Evolutionary conservation across 2,329 filamentous ascomycete genomes (phyloP).

Genomic region (Trichoderma guizhouense): DNA sequence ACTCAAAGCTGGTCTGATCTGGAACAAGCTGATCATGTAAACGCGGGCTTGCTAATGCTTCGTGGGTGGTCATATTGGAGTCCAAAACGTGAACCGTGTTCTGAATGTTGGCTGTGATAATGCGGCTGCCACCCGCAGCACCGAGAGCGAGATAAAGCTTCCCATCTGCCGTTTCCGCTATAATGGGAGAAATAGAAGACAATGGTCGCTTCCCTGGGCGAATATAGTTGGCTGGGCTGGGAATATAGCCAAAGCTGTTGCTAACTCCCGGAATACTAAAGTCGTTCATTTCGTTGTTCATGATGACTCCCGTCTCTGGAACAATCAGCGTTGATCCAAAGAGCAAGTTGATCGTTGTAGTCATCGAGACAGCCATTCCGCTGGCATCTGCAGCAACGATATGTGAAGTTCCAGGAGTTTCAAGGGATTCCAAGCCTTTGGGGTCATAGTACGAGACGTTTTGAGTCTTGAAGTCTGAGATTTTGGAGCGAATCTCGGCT

Average conservation of each 20-base stretch:
- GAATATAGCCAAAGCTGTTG: conserved; percentile 76
- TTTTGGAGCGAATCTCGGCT: conserved; percentile 48
- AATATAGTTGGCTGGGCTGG: conserved; percentile 72
- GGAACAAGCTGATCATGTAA: conserved; percentile 83
- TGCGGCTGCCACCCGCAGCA: conserved; percentile 77
- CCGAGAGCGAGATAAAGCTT: conserved; percentile 70
- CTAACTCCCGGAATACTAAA: conserved; percentile 70
- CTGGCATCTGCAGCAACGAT: conserved; percentile 64
- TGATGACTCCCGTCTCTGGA: conserved; percentile 76
- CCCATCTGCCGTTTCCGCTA: conserved; percentile 68
- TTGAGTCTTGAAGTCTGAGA: conserved; percentile 40
- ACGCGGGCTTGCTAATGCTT: conserved; percentile 64
- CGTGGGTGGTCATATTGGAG: conserved; percentile 53
- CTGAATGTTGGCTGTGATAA: conserved; percentile 81
- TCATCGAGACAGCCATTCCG: conserved; percentile 72
- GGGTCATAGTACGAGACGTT: conserved; percentile 45
- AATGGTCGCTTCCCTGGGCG: conserved; percentile 73
- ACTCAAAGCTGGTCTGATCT: conserved; percentile 66
- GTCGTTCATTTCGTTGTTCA: conserved; percentile 64
- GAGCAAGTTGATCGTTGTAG: conserved; percentile 76
- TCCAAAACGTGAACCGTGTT: conserved; percentile 73
- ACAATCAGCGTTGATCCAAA: conserved; percentile 76
- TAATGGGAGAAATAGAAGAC: conserved; percentile 72
- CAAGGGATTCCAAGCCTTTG: conserved; percentile 42
- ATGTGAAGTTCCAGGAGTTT: conserved; percentile 67